Percentiles rank a stretch among this genome's conserved stretches.
phyloP scores from a whole-genome alignment of 2,329 filamentous ascomycete species.

The Diaporthe ilicicola region DNA sequence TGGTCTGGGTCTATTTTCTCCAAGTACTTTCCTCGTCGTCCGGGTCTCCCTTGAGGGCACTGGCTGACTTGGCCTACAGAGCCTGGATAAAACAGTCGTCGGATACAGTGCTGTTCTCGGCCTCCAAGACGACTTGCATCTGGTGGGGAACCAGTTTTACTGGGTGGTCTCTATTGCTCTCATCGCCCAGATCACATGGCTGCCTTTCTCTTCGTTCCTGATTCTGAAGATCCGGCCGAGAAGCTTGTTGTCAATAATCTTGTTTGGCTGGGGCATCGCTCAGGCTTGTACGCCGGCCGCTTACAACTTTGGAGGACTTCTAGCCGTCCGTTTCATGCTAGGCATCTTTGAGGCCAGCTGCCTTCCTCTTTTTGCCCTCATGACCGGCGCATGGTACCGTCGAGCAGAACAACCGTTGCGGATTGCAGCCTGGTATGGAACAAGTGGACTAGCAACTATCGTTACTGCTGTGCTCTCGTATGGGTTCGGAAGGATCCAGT shows the following conservation, averaged over 20 bases:
- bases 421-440: conserved; percentile 73
- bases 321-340: conserved; percentile 43
- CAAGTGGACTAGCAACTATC: conserved; percentile 66
- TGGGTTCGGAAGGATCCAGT: conserved; percentile 62
- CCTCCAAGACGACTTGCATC: conserved; percentile 56
- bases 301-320: conserved; percentile 38
- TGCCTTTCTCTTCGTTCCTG: conserved; percentile 66
- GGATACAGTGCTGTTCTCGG: conserved; percentile 67
- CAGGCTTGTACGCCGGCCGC: conserved; percentile 47
- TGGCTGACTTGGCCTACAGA: conserved; percentile 37
- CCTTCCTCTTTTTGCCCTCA: conserved; percentile 55
- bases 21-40: conserved; percentile 42
- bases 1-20: conserved; percentile 67
- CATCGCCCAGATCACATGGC: conserved; percentile 68
- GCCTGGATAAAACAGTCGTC: conserved; percentile 67
- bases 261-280: conserved; percentile 54
- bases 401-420: conserved; percentile 67
- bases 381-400: conserved; percentile 58
- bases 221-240: conserved; percentile 69
- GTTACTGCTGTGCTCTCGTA: conserved; percentile 64
- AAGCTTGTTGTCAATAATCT: conserved; percentile 62
- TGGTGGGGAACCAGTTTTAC: conserved; percentile 64
- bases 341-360: conserved; percentile 49
- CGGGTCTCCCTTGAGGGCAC: background rate
- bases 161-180: conserved; percentile 65